Percentiles rank a stretch among this genome's conserved stretches.
Evolutionary conservation across 805 yeast species (phyloP).

Genomic region (Tetrapisispora taiwanensis): DNA sequence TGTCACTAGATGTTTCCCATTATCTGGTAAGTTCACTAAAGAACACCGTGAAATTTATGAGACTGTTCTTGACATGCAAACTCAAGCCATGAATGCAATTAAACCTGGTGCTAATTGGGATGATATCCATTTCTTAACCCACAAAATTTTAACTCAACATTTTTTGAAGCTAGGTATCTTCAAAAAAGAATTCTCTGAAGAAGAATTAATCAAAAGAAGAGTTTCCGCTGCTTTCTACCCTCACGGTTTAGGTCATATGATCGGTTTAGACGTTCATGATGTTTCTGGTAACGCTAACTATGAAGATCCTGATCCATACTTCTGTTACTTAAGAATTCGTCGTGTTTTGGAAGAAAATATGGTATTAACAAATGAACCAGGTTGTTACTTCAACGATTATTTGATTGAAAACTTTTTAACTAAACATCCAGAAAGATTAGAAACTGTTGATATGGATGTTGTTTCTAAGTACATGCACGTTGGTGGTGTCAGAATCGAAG

Average conservation of each 20-base stretch:
- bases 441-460: constrained; percentile 53
- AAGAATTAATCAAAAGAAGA: constrained; percentile 61
- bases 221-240: constrained; percentile 80
- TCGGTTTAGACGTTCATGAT: constrained; percentile 95
- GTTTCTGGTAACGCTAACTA: constrained; percentile 86
- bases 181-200: constrained; percentile 41
- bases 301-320: constrained; percentile 68
- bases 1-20: constrained; percentile 92
- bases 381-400: constrained; percentile 80
- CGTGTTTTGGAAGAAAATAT: constrained; percentile 61
- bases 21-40: constrained; percentile 76
- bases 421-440: constrained; percentile 34
- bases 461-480: constrained; percentile 72
- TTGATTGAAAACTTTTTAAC: constrained; percentile 55
- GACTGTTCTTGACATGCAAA: constrained; percentile 76
- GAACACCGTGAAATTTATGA: constrained; percentile 80
- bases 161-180: constrained; percentile 72
- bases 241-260: constrained; percentile 88
- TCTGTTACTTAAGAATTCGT: constrained; percentile 71
- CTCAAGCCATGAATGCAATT: constrained; percentile 54
- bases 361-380: constrained; percentile 94
- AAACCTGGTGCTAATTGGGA: constrained; percentile 85
- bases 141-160: constrained; percentile 59
- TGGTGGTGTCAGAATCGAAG: constrained; percentile 98
- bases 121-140: constrained; percentile 70